Evolutionary conservation across 306 rosid species (phyloP).

Genomic region (Acacia confusa): DNA sequence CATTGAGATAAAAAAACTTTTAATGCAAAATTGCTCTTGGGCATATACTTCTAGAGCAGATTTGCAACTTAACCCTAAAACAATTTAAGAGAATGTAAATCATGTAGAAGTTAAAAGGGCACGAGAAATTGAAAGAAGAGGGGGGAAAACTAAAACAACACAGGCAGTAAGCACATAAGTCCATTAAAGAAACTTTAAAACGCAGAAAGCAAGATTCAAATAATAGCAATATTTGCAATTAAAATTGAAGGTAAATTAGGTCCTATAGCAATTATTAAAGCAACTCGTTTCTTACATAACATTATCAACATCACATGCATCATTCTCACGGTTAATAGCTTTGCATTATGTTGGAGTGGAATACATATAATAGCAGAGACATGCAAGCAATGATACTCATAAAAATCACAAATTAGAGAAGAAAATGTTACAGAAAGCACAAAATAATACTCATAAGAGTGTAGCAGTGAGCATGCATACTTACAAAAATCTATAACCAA

Average conservation of each 20-base stretch:
- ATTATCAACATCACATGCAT: background rate
- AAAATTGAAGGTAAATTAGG: background rate
- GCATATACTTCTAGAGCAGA: too few relatives aligned
- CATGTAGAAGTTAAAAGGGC: background rate
- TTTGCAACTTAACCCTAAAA: too few relatives aligned
- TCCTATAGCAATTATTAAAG: background rate
- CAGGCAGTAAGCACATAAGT: background rate
- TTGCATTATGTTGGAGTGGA: slow-evolving; percentile 2
- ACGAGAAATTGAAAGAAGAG: background rate
- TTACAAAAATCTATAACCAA: background rate
- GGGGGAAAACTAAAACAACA: background rate
- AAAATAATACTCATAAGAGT: background rate
- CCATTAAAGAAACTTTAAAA: background rate
- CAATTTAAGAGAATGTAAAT: background rate
- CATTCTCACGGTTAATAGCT: background rate
- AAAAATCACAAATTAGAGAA: background rate
- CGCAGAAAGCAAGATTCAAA: background rate
- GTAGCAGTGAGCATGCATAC: background rate
- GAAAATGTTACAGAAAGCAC: background rate
- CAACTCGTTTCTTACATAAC: background rate
- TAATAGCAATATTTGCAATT: background rate
- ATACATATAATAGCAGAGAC: slow-evolving; percentile 1
- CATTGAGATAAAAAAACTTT: too few relatives aligned
- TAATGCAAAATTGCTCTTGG: too few relatives aligned
- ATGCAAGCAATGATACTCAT: slow-evolving; percentile 2